Evolutionary conservation across 306 rosid genomes (phyloP), one percentile per base, ranked within the genome.

Genomic region (Cucumis cinereus): DNA sequence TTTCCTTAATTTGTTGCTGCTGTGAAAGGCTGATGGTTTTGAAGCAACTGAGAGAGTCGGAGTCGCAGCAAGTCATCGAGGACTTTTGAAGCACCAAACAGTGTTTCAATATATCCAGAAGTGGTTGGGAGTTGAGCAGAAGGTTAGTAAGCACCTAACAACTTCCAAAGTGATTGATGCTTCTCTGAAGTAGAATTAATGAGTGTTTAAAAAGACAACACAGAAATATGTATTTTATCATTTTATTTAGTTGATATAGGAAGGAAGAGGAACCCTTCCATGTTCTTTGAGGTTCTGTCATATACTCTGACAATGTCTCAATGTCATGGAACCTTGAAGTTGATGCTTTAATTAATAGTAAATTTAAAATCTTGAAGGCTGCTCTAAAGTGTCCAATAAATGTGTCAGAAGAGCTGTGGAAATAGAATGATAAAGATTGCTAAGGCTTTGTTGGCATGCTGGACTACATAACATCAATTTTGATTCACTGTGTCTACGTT

Each of bases 11-110:
- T 79, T 82, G 55, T 36, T 78, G 7, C 55, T 64, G 77, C 81
- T 52, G 68, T n/a, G 69, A 84, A 60, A 93, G 97, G 94, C 94
- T 6, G 98, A 93, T 81, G 92, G 96, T 83, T 88, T 93, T 47
- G 73, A 77, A 54, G 93, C 97, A 43, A 81, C 56, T 33, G 97
- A 87, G 82, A 91, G 97, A 78, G 92, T 86, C 10, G 96, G 86
- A 79, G 85, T 93, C 53, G 75, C 86, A 28, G 91, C 83, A 16
- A 77, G 85, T 68, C 97, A 91, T 79, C 90, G 97, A 33, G 91
- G 74, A 75, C 26, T 93, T 55, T 75, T 93, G 35, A 61, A 77
- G 7, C 84, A 93, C 62, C 52, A 81, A 74, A 86, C 78, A 43
- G 97, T 85, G 47, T 84, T 93, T 79, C 72, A 80, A 70, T 79